Conservation (phyloP, 768 basidiomycete species). For the Chiua virens region DNA sequence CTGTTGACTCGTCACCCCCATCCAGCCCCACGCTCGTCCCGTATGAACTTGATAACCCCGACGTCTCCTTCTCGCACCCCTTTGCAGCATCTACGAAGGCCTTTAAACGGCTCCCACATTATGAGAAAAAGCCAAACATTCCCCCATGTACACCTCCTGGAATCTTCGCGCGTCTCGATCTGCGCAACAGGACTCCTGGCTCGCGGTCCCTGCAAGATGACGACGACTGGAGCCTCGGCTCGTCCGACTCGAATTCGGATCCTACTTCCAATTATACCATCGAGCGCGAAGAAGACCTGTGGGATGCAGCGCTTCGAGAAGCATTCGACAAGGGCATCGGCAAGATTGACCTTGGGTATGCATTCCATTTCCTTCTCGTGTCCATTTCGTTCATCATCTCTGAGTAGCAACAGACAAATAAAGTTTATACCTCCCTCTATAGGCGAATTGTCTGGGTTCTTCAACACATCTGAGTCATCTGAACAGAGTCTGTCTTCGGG, state of each 20-base stretch:
- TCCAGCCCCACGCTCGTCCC: slow-evolving; percentile 32
- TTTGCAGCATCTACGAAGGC: slow-evolving; percentile 61
- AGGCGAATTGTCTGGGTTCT: slow-evolving; percentile 46
- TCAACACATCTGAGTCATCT: slow-evolving; percentile 39
- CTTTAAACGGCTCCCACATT: slow-evolving; percentile 40
- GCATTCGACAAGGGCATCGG: slow-evolving; percentile 51
- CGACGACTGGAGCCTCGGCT: slow-evolving; percentile 15
- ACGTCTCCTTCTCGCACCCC: slow-evolving; percentile 38
- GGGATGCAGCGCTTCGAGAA: slow-evolving; percentile 46
- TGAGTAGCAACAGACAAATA: slow-evolving; percentile 38
- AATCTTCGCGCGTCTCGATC: slow-evolving; percentile 16
- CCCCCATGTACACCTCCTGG: slow-evolving; percentile 23
- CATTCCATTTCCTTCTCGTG: slow-evolving; percentile 13
- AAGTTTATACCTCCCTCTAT: slow-evolving; percentile 51
- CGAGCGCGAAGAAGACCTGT: slow-evolving; percentile 39
- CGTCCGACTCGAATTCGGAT: slow-evolving; percentile 10
- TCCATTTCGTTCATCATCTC: slow-evolving; percentile 12
- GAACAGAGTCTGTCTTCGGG: slow-evolving; percentile 27
- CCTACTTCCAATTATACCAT: slow-evolving; percentile 13
- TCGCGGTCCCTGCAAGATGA: slow-evolving; percentile 29
- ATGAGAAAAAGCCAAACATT: slow-evolving; percentile 39
- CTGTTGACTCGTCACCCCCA: slow-evolving; percentile 38
- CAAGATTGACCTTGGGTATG: slow-evolving; percentile 56
- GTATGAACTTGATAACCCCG: slow-evolving; percentile 25
- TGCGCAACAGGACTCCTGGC: slow-evolving; percentile 5